A percentile compares a stretch with the other conserved stretches of the same genome.
phyloP scores from a whole-genome alignment of 31 red algal species.

The Odonthalia washingtoniensis region DNA sequence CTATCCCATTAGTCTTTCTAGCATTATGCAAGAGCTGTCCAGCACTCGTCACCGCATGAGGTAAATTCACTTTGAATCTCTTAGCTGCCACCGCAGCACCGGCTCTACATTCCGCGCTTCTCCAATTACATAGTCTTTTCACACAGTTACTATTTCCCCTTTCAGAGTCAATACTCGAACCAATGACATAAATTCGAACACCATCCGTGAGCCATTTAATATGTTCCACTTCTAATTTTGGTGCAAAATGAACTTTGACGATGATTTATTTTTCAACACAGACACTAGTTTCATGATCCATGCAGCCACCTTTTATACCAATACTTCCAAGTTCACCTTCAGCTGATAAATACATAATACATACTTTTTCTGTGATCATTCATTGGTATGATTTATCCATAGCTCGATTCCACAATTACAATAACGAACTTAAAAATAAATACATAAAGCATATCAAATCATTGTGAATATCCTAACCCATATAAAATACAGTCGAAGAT shows the following conservation, averaged over 20 bases:
- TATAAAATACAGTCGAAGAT: too few relatives aligned
- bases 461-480: too few relatives aligned
- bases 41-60: slow-evolving; percentile 65
- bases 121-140: slow-evolving; percentile 52
- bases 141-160: slow-evolving; percentile 57
- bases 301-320: slow-evolving; percentile 66
- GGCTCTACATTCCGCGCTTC: slow-evolving; percentile 69
- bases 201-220: slow-evolving; percentile 36
- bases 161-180: slow-evolving; percentile 40
- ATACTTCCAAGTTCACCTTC: slow-evolving; percentile 65
- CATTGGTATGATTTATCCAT: too few relatives aligned
- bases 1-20: slow-evolving; percentile 24
- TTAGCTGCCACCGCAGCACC: slow-evolving; percentile 62
- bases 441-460: too few relatives aligned
- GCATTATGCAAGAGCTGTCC: slow-evolving; percentile 71
- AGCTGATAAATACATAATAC: too few relatives aligned
- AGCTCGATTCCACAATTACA: too few relatives aligned
- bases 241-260: slow-evolving; percentile 53
- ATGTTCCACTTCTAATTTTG: slow-evolving; percentile 18
- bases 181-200: slow-evolving; percentile 39
- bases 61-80: slow-evolving; percentile 50
- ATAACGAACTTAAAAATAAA: too few relatives aligned
- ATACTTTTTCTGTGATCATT: too few relatives aligned
- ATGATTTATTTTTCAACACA: slow-evolving; percentile 49
- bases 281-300: slow-evolving; percentile 70